phyloP scores from a whole-genome alignment of 2,329 filamentous ascomycete genomes.

The Cadophora luteo-olivacea region DNA sequence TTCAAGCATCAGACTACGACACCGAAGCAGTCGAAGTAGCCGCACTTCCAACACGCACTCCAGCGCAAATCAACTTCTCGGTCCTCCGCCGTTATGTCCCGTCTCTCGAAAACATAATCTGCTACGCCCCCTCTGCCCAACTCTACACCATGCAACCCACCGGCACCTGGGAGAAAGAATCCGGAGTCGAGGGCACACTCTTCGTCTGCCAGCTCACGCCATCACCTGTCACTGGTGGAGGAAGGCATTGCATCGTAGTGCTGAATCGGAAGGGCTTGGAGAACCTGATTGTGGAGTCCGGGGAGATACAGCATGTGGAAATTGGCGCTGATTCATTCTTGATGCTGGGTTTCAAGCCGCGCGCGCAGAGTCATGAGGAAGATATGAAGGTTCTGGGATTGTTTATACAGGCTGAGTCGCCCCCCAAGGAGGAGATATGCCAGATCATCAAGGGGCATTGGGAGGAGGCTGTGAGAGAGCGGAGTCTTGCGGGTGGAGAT shows the following conservation, averaged over 20 bases:
- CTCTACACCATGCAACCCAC: slow-evolving; percentile 80
- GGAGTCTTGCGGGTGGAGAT: slow-evolving; percentile 17
- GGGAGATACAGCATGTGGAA: slow-evolving; percentile 67
- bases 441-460: slow-evolving; percentile 41
- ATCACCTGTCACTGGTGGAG: slow-evolving; percentile 47
- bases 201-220: slow-evolving; percentile 77
- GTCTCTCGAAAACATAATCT: slow-evolving; percentile 73
- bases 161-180: slow-evolving; percentile 79
- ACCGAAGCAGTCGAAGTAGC: slow-evolving; percentile 51
- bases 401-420: slow-evolving; percentile 60
- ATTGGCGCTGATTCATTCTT: slow-evolving; percentile 56
- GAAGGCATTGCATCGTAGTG: slow-evolving; percentile 67
- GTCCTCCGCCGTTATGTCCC: slow-evolving; percentile 85
- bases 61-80: slow-evolving; percentile 85
- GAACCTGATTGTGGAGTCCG: slow-evolving; percentile 73
- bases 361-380: slow-evolving; percentile 12
- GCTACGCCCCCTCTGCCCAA: slow-evolving; percentile 84
- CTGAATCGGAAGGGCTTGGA: slow-evolving; percentile 75
- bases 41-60: slow-evolving; percentile 61
- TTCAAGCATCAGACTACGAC: slow-evolving; percentile 60
- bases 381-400: slow-evolving; percentile 55
- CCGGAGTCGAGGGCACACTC: slow-evolving; percentile 81
- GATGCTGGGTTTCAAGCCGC: slow-evolving; percentile 26
- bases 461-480: slow-evolving; percentile 34
- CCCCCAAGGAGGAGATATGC: slow-evolving; percentile 46